phyloP scores from a whole-genome alignment of 345 rosid species.

The Salix arbutifolia region DNA sequence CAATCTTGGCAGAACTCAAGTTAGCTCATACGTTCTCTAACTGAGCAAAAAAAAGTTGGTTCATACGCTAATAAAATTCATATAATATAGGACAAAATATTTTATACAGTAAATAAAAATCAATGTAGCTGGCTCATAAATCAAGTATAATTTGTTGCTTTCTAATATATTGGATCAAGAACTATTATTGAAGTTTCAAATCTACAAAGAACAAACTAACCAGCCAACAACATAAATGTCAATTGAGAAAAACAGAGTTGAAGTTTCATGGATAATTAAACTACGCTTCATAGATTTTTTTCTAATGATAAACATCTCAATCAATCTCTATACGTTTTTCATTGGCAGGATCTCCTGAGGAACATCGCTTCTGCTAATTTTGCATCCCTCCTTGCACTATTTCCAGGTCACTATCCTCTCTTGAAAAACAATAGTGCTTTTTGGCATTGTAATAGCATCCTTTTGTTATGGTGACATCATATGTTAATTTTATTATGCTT shows the following conservation, averaged over 20 bases:
- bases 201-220: background rate
- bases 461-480: no score
- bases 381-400: no score
- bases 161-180: background rate
- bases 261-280: background rate
- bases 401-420: no score
- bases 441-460: no score
- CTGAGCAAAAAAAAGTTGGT: background rate
- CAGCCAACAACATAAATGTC: background rate
- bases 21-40: background rate
- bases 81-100: no score
- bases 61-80: background rate
- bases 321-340: no score
- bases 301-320: no score
- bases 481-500: no score
- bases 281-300: background rate
- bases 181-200: background rate
- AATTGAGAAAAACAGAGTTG: background rate
- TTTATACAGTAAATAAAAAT: background rate
- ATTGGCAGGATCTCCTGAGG: no score
- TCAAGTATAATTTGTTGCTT: background rate
- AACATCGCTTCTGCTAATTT: no score
- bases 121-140: background rate
- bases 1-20: background rate
- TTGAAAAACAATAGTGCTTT: no score